Percentiles rank a stretch among this genome's conserved stretches.
These are phyloP conservation scores for Remersonia thermophila DNA, from an alignment of 2,329 filamentous ascomycete species.

Conservation along the genomic window DNA sequence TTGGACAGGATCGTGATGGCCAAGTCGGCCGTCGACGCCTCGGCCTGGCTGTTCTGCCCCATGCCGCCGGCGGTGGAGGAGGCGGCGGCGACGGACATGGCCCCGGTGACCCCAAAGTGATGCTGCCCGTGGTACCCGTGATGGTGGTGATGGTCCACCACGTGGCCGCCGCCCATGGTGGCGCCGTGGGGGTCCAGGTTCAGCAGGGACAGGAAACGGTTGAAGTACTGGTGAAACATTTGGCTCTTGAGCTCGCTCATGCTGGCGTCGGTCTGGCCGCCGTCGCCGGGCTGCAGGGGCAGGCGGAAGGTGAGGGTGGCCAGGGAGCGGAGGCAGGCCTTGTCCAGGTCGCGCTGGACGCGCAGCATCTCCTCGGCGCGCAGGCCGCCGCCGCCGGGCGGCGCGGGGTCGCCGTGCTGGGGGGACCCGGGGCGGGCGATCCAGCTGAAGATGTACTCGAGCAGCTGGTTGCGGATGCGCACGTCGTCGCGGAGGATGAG, in stretches of 20 bases:
- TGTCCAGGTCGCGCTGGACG: conserved; percentile 53
- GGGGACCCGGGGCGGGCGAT: conserved; percentile 49
- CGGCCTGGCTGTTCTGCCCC: conserved; percentile 33
- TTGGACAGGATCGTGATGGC: conserved; percentile 58
- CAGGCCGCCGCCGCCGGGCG: conserved; percentile 28
- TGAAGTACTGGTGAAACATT: conserved; percentile 62
- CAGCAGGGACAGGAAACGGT: conserved; percentile 53
- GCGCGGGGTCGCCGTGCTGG: conserved; percentile 27
- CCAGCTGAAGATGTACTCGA: conserved; percentile 58
- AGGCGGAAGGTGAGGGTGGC: conserved; percentile 54
- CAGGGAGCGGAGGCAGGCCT: conserved; percentile 52
- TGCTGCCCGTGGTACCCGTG: conserved; percentile 7
- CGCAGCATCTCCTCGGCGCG: conserved; percentile 39
- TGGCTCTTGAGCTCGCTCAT: conserved; percentile 57
- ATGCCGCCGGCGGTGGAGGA: conserved; percentile 26
- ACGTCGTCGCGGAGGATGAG: conserved; percentile 58
- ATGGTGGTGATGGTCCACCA: background rate
- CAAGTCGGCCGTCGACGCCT: conserved; percentile 44
- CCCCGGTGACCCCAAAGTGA: conserved; percentile 11
- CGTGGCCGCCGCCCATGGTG: conserved; percentile 29
- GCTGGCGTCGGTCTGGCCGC: conserved; percentile 49
- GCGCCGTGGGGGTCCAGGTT: conserved; percentile 38
- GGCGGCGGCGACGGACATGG: background rate
- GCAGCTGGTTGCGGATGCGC: conserved; percentile 53
- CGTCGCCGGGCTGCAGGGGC: conserved; percentile 53